These are phyloP conservation scores for Alternaria triticina DNA, from an alignment of 2,329 filamentous ascomycete species.

Conservation along the genomic window DNA sequence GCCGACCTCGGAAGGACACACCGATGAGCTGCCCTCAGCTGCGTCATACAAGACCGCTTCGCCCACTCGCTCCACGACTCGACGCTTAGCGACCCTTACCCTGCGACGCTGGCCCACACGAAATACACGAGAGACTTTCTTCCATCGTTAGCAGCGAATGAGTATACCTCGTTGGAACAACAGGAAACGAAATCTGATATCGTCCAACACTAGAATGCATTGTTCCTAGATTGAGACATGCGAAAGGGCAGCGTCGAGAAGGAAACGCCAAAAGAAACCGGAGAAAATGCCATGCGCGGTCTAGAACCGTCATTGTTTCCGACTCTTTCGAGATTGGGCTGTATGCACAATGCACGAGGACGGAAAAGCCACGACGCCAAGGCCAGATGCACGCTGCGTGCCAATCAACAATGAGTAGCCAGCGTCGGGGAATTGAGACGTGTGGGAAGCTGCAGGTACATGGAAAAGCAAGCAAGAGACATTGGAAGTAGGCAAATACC, in stretches of 20 bases:
- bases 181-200: neutral
- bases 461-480: conserved; percentile 9
- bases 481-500: conserved; percentile 17
- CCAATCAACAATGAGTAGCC: conserved; percentile 14
- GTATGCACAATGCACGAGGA: conserved; percentile 14
- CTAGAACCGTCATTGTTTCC: conserved; percentile 6
- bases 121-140: neutral
- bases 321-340: conserved; percentile 15
- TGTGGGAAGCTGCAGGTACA: conserved; percentile 8
- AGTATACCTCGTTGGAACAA: neutral
- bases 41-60: conserved; percentile 2
- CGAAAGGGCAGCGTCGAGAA: neutral
- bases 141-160: conserved; percentile 1
- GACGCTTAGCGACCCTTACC: neutral
- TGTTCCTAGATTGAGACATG: neutral
- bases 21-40: neutral
- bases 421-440: conserved; percentile 8
- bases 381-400: conserved; percentile 12
- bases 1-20: neutral
- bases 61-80: neutral
- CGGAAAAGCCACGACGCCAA: conserved; percentile 18
- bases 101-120: neutral
- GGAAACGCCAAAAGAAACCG: neutral
- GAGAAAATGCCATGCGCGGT: conserved; percentile 5
- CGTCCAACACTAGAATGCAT: neutral